Base-by-base conservation (phyloP, 768 basidiomycete species). In the Hygrocybe punicea region DNA sequence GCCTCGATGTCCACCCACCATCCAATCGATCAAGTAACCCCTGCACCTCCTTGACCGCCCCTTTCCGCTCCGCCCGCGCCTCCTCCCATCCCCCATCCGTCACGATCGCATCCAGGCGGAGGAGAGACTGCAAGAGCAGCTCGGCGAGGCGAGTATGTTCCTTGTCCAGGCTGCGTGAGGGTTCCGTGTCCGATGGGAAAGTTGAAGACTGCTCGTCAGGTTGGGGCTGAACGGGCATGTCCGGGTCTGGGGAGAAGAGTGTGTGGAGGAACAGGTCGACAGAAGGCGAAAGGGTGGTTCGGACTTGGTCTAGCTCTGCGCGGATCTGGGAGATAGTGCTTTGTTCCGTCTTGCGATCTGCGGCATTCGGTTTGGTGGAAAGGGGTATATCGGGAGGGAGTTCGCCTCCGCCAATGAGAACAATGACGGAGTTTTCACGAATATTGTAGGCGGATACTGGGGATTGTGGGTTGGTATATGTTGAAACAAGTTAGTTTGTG, bases 1-100 rank as follows among this genome's bases (percentile, higher is more conserved):
- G 37, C 51, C 60, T 62, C 25, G 62, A 59, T 36, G 70, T 68
- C 87, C 89, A 91, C 6, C 81, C 85, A 23, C 74, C 79, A 68
- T 96, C 94, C 47, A 96, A 76, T 57, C 79, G 77, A 67, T 94
- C 92, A 58, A 98, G 79, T 62, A 92, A 77, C 23, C 74, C 79
- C 73, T 98, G 95, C 14, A 97, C 87, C 63, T 87, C 84, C 60
- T 81, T 86, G 49, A 98, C 94, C 1, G 91, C 95, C 33, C 81
- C 84, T 72, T 96, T 97, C 59, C 95, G 78, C 68, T 89, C 84
- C 61, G 76, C 76, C 64, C 95, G 80, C 13, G 93, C 94, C 4
- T 85, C 78, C 8, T 81, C 79, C 89, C 93, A 97, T 42, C 40
- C 47, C 11, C 55, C 55, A 45, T 91, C 88, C 17, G 92, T 78